Conservation (phyloP, 2,329 filamentous ascomycete species). For the Kalmusia sp. region DNA sequence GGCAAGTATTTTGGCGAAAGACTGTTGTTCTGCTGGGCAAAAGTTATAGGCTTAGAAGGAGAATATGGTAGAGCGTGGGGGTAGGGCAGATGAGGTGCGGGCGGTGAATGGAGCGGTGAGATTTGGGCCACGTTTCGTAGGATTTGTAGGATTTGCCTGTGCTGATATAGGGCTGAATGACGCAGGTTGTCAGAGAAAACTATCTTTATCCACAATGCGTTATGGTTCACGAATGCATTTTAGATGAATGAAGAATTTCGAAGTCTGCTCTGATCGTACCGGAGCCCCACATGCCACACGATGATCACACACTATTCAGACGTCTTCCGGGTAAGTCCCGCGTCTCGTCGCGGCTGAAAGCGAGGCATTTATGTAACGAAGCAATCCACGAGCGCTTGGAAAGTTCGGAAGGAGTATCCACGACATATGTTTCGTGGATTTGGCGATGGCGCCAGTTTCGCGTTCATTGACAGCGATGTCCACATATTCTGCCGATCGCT, state of each 20-base stretch:
- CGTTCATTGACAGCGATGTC: background rate
- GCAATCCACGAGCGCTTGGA: too few relatives aligned
- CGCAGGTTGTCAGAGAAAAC: too few relatives aligned
- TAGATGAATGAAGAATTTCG: too few relatives aligned
- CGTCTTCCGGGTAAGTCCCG: too few relatives aligned
- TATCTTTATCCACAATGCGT: too few relatives aligned
- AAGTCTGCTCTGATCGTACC: too few relatives aligned
- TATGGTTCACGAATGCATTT: too few relatives aligned
- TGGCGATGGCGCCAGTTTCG: background rate
- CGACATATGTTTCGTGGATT: background rate
- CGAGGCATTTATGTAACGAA: too few relatives aligned
- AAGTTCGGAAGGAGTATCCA: too few relatives aligned
- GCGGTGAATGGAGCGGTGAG: background rate
- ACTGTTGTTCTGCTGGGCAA: slow-evolving; percentile 23
- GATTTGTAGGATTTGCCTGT: background rate
- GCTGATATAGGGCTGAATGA: background rate
- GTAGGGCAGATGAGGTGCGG: background rate
- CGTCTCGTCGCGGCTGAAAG: too few relatives aligned
- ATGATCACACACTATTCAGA: too few relatives aligned
- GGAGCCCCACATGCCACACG: too few relatives aligned
- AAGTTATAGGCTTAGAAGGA: background rate
- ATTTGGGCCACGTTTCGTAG: background rate
- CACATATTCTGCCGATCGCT: background rate
- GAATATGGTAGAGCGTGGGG: background rate
- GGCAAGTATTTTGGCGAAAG: slow-evolving; percentile 37